Evolutionary conservation across 208 protist genomes (phyloP).

Genomic region (Leishmania turanica): DNA sequence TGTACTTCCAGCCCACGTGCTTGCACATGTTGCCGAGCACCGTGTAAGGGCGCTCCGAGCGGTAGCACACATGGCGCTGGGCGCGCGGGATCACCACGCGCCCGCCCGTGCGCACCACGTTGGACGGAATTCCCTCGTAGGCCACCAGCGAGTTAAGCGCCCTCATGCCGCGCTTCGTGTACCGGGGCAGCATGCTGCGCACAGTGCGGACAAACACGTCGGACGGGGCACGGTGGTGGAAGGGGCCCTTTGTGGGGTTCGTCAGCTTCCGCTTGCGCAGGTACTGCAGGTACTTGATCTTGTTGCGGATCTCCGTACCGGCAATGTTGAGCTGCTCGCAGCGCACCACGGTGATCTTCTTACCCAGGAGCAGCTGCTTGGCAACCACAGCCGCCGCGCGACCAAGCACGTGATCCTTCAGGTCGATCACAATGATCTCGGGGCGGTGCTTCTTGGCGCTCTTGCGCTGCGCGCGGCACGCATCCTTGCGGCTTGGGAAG

Average conservation of each 20-base stretch:
- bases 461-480: constrained; percentile 72
- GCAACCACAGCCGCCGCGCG: constrained; percentile 97
- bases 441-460: constrained; percentile 78
- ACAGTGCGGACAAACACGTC: constrained; percentile 96
- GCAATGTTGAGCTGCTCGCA: constrained; percentile 97
- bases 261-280: constrained; percentile 97
- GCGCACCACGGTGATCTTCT: constrained; percentile 97
- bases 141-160: constrained; percentile 76
- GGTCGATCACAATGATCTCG: constrained; percentile 96
- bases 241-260: constrained; percentile 98
- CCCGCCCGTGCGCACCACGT: constrained; percentile 66
- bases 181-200: constrained; percentile 98
- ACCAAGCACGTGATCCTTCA: constrained; percentile 97
- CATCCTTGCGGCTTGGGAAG: constrained; percentile 49
- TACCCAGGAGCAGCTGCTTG: constrained; percentile 97
- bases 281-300: constrained; percentile 95
- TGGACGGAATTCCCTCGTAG: constrained; percentile 84
- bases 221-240: constrained; percentile 97
- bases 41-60: constrained; percentile 79
- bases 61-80: constrained; percentile 79
- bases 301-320: constrained; percentile 98
- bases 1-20: constrained; percentile 91
- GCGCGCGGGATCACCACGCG: constrained; percentile 74
- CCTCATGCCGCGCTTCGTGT: constrained; percentile 85
- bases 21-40: constrained; percentile 89